Conservation (phyloP, 1,284 basidiomycete species). For the Trametes pubescens region DNA sequence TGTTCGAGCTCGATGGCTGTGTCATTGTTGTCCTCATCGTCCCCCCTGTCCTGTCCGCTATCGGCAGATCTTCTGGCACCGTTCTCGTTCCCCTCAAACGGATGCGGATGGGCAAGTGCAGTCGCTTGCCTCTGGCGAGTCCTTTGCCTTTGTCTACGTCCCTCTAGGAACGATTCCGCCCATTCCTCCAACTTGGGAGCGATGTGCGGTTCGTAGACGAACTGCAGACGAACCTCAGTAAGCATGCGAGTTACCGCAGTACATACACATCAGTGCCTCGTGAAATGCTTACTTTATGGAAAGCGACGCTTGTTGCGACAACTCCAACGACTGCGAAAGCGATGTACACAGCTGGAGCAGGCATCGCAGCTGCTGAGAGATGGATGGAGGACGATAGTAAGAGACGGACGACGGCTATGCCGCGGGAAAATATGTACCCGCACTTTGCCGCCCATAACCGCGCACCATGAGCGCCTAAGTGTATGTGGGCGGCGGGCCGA, state of each 20-base stretch:
- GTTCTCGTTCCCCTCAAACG: conserved; percentile 31
- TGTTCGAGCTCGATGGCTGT: conserved; percentile 56
- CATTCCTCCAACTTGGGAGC: conserved; percentile 62
- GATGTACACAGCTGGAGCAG: conserved; percentile 45
- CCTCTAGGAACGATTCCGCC: conserved; percentile 55
- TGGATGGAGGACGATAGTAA: conserved; percentile 29
- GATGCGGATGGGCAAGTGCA: conserved; percentile 31
- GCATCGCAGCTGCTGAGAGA: conserved; percentile 38
- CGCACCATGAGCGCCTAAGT: not conserved
- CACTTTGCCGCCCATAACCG: conserved; percentile 13
- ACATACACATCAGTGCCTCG: not conserved
- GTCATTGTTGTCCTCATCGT: conserved; percentile 23
- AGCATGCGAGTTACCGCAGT: not conserved
- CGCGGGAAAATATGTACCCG: conserved; percentile 16
- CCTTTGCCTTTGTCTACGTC: conserved; percentile 47
- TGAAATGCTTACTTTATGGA: conserved; percentile 42
- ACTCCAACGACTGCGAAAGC: conserved; percentile 38
- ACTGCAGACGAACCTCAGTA: conserved; percentile 45
- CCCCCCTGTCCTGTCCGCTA: conserved; percentile 26
- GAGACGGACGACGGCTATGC: not conserved
- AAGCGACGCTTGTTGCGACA: conserved; percentile 40
- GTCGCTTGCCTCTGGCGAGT: conserved; percentile 32
- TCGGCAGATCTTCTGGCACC: conserved; percentile 21
- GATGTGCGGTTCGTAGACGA: conserved; percentile 70
- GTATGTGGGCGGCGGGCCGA: not conserved